Conservation (phyloP, 2,329 filamentous ascomycete genomes). For the Exophiala oligosperma region DNA sequence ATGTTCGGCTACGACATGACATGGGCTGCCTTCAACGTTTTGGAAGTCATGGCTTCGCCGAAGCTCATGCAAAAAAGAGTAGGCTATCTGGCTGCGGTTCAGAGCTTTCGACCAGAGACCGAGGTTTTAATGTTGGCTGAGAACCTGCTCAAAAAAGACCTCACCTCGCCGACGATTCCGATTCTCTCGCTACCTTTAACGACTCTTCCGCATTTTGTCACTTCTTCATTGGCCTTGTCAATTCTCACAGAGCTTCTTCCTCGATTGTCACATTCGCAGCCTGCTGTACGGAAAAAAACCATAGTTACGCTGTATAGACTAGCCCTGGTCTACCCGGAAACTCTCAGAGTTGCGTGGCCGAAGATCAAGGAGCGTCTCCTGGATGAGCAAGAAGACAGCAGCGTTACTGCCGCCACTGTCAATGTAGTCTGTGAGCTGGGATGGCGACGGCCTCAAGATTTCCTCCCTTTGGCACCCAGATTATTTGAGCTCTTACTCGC, state of each 20-base stretch:
- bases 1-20: constrained; percentile 99
- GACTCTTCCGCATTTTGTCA: constrained; percentile 93
- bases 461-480: constrained; percentile 84
- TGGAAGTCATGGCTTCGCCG: constrained; percentile 96
- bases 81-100: constrained; percentile 90
- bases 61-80: constrained; percentile 96
- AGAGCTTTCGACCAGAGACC: constrained; percentile 93
- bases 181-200: constrained; percentile 83
- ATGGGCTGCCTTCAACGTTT: constrained; percentile 96
- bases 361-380: constrained; percentile 94
- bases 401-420: constrained; percentile 91
- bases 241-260: constrained; percentile 84
- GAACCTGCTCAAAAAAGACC: constrained; percentile 85
- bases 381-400: constrained; percentile 85
- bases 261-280: constrained; percentile 79
- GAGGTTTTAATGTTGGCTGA: constrained; percentile 97
- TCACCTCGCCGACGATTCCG: constrained; percentile 68
- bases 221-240: constrained; percentile 85
- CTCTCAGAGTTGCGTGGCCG: constrained; percentile 87
- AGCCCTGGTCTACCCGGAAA: constrained; percentile 94
- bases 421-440: constrained; percentile 97
- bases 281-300: constrained; percentile 89
- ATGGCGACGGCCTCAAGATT: constrained; percentile 91
- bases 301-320: constrained; percentile 91
- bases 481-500: constrained; percentile 91